phyloP scores from a whole-genome alignment of 2,329 filamentous ascomycete genomes.

The Fusarium equiseti region DNA sequence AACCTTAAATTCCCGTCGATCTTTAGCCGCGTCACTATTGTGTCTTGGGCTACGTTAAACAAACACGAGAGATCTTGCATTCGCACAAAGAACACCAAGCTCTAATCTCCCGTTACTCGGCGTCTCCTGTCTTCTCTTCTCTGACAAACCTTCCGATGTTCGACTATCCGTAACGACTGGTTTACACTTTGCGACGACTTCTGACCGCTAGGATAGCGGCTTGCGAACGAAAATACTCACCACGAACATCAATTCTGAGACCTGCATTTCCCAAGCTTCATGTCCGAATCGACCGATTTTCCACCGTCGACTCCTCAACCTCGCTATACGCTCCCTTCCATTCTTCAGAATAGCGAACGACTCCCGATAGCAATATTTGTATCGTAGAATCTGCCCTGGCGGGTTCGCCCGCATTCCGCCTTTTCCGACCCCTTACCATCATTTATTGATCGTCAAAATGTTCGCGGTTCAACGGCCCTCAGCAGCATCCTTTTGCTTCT shows the following conservation, averaged over 20 bases:
- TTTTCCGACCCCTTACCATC: conserved; percentile 32
- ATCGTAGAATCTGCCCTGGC: conserved; percentile 31
- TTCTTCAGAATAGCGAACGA: conserved; percentile 16
- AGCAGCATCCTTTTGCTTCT: conserved; percentile 29
- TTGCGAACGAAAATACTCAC: conserved; percentile 29
- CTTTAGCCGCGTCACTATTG: conserved; percentile 39
- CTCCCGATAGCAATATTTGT: conserved; percentile 3
- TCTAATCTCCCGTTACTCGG: conserved; percentile 19
- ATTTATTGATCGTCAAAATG: conserved; percentile 27
- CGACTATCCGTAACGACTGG: neutral
- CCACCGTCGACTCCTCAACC: conserved; percentile 1
- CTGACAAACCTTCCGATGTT: neutral
- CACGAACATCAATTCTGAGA: conserved; percentile 36
- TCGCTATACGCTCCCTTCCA: neutral
- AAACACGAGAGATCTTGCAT: conserved; percentile 44
- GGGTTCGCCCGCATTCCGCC: conserved; percentile 46
- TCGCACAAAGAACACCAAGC: conserved; percentile 40
- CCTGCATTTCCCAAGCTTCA: conserved; percentile 23
- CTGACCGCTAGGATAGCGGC: conserved; percentile 14
- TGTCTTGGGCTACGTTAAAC: conserved; percentile 35
- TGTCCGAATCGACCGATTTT: conserved; percentile 13
- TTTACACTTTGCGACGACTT: conserved; percentile 10
- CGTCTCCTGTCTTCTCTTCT: neutral
- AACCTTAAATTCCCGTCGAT: conserved; percentile 40
- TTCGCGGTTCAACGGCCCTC: conserved; percentile 7